phyloP scores from a whole-genome alignment of 805 yeast species.

The Suhomyces vadensis region DNA sequence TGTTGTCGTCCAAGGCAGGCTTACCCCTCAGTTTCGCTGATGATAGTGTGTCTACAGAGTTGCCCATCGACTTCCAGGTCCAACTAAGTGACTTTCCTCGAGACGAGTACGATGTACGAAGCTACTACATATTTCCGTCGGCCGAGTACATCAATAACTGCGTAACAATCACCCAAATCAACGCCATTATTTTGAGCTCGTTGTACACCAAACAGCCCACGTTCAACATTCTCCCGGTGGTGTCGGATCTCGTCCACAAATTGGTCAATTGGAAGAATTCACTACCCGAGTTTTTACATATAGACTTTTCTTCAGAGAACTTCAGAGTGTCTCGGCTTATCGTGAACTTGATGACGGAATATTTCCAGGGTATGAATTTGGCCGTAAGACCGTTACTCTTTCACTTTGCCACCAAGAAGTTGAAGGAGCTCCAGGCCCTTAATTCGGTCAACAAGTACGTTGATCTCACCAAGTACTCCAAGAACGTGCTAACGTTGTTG shows the following conservation, averaged over 20 bases:
- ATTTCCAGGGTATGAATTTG: constrained; percentile 77
- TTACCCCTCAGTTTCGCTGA: constrained; percentile 77
- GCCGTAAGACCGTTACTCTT: constrained; percentile 77
- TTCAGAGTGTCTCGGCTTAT: constrained; percentile 63
- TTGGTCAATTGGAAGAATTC: constrained; percentile 66
- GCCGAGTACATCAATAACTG: constrained; percentile 76
- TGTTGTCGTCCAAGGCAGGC: constrained; percentile 82
- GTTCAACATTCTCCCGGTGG: constrained; percentile 71
- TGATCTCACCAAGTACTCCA: constrained; percentile 67
- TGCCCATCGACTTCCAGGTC: constrained; percentile 73
- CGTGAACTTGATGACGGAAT: constrained; percentile 78
- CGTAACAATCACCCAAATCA: constrained; percentile 75
- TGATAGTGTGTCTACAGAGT: constrained; percentile 74
- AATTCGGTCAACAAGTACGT: constrained; percentile 50
- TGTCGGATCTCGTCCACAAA: constrained; percentile 66
- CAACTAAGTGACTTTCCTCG: constrained; percentile 38
- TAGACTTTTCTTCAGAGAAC: constrained; percentile 57
- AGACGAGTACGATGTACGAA: constrained; percentile 53
- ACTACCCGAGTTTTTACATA: constrained; percentile 62
- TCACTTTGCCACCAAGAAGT: constrained; percentile 70
- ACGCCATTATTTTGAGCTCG: constrained; percentile 68
- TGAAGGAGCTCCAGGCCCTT: constrained; percentile 48
- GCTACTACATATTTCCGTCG: constrained; percentile 72
- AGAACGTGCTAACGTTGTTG: constrained; percentile 63
- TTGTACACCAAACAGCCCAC: constrained; percentile 76